Conservation (phyloP, 805 yeast genomes). For the Lachancea meyersii region DNA sequence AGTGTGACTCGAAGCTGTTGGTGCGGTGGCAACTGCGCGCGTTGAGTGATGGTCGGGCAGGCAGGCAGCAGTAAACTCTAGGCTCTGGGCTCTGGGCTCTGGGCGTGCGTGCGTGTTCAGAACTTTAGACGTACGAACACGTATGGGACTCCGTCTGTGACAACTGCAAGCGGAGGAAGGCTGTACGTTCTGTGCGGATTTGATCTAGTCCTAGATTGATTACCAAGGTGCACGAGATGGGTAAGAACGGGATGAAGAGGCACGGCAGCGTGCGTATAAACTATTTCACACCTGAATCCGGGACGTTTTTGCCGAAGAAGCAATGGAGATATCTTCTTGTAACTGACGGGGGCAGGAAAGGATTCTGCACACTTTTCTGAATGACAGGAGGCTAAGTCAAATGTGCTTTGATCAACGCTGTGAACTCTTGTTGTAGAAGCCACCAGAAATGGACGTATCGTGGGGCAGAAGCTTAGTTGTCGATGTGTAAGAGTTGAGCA, state of each 20-base stretch:
- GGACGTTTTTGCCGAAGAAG: background rate
- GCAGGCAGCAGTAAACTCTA: background rate
- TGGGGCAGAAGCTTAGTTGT: constrained; percentile 5
- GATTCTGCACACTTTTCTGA: constrained; percentile 59
- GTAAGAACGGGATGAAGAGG: background rate
- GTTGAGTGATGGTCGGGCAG: too few relatives aligned
- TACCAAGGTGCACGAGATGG: background rate
- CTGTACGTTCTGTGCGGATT: background rate
- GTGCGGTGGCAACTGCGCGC: too few relatives aligned
- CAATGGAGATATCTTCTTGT: too few relatives aligned
- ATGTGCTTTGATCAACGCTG: constrained; percentile 8
- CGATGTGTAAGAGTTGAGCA: constrained; percentile 2
- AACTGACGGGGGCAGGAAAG: background rate
- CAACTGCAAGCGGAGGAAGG: background rate
- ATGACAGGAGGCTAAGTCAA: constrained; percentile 61
- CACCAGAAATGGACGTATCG: constrained; percentile 9
- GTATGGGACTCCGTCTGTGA: constrained; percentile 8
- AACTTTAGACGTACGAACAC: constrained; percentile 2
- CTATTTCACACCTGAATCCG: background rate
- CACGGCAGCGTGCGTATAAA: constrained; percentile 2
- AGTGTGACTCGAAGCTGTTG: background rate
- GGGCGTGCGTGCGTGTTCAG: background rate
- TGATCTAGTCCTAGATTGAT: background rate
- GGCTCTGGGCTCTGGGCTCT: background rate
- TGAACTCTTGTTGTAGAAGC: constrained; percentile 2